A percentile compares a stretch with the other conserved stretches of the same genome.
phyloP scores from a whole-genome alignment of 176 grass and related monocot genomes.

The Guadua angustifolia region DNA sequence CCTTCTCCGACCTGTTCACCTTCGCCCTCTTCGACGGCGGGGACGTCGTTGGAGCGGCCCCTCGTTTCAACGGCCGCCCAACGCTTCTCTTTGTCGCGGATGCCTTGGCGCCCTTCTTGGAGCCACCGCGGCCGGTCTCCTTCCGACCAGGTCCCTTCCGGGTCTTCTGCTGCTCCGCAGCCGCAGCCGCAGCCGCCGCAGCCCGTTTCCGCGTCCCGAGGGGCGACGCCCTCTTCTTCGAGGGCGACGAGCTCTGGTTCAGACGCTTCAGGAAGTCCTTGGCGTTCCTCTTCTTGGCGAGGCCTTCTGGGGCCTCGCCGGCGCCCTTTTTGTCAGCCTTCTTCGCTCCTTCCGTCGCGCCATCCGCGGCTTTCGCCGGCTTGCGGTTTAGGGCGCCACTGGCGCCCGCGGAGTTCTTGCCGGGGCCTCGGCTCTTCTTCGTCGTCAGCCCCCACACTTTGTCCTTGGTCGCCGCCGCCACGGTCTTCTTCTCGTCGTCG shows the following conservation, averaged over 20 bases:
- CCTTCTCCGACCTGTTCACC: constrained; percentile 52
- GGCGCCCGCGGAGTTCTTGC: constrained; percentile 8
- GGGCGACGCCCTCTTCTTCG: constrained; percentile 53
- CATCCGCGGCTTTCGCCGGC: constrained; percentile 29
- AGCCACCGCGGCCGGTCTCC: constrained; percentile 50
- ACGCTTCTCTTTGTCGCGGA: constrained; percentile 56
- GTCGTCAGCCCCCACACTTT: constrained; percentile 59
- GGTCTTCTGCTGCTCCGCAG: constrained; percentile 28
- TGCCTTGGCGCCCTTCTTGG: constrained; percentile 40
- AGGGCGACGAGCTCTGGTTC: constrained; percentile 49
- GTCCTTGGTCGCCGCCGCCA: constrained; percentile 28
- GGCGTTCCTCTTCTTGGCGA: constrained; percentile 71
- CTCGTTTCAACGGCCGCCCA: constrained; percentile 74
- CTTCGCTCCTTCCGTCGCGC: background rate
- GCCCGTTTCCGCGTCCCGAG: constrained; percentile 45
- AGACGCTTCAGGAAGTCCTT: constrained; percentile 85
- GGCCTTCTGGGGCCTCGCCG: background rate
- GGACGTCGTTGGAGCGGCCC: constrained; percentile 39
- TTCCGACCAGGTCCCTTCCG: constrained; percentile 43
- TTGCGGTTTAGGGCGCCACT: constrained; percentile 14
- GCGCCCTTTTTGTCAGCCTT: constrained; percentile 45
- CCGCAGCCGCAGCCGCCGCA: background rate
- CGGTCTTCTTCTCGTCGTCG: constrained; percentile 41
- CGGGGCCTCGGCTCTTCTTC: constrained; percentile 54
- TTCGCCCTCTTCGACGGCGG: constrained; percentile 71